These are phyloP conservation scores for Phaeosphaeria sp. DNA, from an alignment of 2,329 filamentous ascomycete species.

Conservation along the genomic window DNA sequence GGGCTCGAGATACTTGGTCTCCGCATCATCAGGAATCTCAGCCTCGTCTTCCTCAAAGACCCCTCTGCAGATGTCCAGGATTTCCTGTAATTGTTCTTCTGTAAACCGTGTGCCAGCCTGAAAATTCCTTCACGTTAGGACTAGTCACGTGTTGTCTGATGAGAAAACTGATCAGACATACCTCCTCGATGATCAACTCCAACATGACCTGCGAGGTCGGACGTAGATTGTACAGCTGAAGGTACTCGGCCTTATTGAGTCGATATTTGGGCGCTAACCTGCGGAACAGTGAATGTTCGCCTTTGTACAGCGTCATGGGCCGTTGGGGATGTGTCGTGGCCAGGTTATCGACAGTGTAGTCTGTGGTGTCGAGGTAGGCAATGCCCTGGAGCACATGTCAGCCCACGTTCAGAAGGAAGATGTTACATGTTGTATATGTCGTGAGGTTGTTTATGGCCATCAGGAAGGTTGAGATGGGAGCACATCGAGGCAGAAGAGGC, in stretches of 20 bases:
- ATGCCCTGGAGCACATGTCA: conserved; percentile 49
- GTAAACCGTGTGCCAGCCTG: conserved; percentile 39
- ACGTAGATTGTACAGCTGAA: conserved; percentile 47
- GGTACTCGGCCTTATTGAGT: conserved; percentile 47
- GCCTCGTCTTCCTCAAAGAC: conserved; percentile 44
- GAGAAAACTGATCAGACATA: no score
- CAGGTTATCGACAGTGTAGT: conserved; percentile 27
- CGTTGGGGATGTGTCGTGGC: conserved; percentile 25
- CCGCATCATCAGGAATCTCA: conserved; percentile 34
- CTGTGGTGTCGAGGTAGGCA: conserved; percentile 52
- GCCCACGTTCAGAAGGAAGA: background rate
- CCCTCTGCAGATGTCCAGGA: conserved; percentile 30
- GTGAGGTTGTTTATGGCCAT: no score
- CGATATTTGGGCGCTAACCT: conserved; percentile 37
- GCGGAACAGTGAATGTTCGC: conserved; percentile 39
- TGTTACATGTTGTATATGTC: no score
- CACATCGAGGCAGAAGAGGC: no score
- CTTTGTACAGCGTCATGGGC: conserved; percentile 45
- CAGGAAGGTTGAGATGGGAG: no score
- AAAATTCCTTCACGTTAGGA: background rate
- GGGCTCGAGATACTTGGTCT: conserved; percentile 35
- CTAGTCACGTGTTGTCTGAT: background rate
- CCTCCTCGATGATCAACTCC: conserved; percentile 46
- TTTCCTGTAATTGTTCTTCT: conserved; percentile 37
- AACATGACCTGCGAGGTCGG: conserved; percentile 41